phyloP scores from a whole-genome alignment of 2,329 filamentous ascomycete genomes.

The Neocucurbitaria cava region DNA sequence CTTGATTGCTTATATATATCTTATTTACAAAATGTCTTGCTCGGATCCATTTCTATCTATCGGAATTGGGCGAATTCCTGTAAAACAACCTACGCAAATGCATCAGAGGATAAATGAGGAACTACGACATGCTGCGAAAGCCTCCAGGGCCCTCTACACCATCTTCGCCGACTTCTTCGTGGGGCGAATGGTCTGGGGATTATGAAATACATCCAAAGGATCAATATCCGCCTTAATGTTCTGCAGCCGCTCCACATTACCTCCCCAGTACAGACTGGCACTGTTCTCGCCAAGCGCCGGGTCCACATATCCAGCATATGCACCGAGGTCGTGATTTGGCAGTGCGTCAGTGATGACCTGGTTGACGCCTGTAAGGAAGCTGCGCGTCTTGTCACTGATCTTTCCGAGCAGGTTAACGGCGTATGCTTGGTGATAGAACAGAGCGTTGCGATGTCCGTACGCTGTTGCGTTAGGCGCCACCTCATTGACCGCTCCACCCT shows the following conservation, averaged over 20 bases:
- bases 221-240: constrained; percentile 51
- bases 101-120: neutral
- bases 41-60: neutral
- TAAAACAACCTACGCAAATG: neutral
- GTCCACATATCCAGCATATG: constrained; percentile 63
- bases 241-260: constrained; percentile 44
- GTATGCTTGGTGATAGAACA: constrained; percentile 49
- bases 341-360: constrained; percentile 43
- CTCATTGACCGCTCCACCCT: constrained; percentile 43
- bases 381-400: constrained; percentile 45
- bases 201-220: constrained; percentile 47
- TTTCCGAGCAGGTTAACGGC: constrained; percentile 41
- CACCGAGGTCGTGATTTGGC: constrained; percentile 48
- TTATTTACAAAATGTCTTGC: neutral
- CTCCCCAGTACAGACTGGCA: constrained; percentile 57
- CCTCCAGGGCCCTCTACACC: neutral
- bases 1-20: neutral
- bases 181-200: constrained; percentile 44
- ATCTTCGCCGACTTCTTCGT: constrained; percentile 12
- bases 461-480: constrained; percentile 40
- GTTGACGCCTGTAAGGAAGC: constrained; percentile 52
- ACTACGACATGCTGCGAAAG: neutral
- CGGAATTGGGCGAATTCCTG: neutral
- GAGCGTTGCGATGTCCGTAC: constrained; percentile 41
- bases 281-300: constrained; percentile 52